A percentile compares a stretch with the other conserved stretches of the same genome.
These are phyloP conservation scores for Lathyrus tuberosus DNA, from an alignment of 306 rosid species.

Conservation along the genomic window DNA sequence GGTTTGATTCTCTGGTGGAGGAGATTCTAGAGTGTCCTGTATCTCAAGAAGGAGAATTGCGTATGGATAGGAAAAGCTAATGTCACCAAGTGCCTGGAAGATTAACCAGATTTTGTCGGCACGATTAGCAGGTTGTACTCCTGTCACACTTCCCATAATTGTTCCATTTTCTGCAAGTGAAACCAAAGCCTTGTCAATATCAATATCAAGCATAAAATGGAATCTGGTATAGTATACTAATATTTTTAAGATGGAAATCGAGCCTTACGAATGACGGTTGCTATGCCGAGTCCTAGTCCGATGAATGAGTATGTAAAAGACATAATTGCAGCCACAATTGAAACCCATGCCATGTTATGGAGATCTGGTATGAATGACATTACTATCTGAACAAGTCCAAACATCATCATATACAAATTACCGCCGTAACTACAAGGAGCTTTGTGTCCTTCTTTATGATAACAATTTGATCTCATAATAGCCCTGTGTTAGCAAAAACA, in stretches of 20 bases:
- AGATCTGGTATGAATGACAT: constrained; percentile 91
- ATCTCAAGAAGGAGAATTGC: constrained; percentile 74
- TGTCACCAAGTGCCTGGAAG: constrained; percentile 85
- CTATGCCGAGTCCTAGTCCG: constrained; percentile 79
- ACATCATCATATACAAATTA: constrained; percentile 57
- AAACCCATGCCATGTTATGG: constrained; percentile 85
- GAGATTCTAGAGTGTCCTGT: constrained; percentile 85
- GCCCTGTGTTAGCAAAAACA: constrained; percentile 53
- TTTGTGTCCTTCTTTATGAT: constrained; percentile 71
- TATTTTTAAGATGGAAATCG: too few species aligned
- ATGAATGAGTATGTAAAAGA: constrained; percentile 75
- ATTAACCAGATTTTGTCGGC: constrained; percentile 61
- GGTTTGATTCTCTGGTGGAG: constrained; percentile 81
- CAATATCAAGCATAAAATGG: constrained; percentile 7
- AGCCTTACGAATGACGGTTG: constrained; percentile 54
- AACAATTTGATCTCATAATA: constrained; percentile 69
- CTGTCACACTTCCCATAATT: constrained; percentile 70
- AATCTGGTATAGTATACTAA: background rate
- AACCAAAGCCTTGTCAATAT: constrained; percentile 16
- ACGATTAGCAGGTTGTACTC: constrained; percentile 48
- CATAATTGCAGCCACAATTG: constrained; percentile 74
- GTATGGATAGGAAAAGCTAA: constrained; percentile 85
- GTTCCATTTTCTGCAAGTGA: constrained; percentile 66
- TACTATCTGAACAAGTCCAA: constrained; percentile 69
- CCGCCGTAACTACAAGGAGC: constrained; percentile 64